Conservation (phyloP, 2,329 filamentous ascomycete genomes). For the Didymellaceae sp. region DNA sequence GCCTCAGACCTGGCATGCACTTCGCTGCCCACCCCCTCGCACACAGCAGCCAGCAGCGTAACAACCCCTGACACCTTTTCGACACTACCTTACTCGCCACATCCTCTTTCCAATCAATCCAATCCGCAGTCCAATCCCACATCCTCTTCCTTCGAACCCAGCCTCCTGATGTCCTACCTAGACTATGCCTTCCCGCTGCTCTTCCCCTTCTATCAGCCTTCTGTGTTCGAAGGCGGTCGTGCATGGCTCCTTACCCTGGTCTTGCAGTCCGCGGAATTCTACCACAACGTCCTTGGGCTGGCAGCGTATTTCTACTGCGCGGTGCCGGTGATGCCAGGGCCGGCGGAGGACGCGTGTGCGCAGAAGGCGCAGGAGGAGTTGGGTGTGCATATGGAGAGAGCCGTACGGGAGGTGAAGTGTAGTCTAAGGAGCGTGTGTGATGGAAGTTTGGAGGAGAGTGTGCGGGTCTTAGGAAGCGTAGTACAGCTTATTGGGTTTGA, state of each 20-base stretch:
- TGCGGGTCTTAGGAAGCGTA: conserved; percentile 56
- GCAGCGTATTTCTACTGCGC: conserved; percentile 13
- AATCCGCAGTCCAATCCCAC: background rate
- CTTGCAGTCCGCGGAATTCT: conserved; percentile 21
- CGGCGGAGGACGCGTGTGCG: background rate
- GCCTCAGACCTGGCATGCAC: too few relatives aligned
- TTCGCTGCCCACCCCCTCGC: too few relatives aligned
- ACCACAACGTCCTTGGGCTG: conserved; percentile 50
- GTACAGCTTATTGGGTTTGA: conserved; percentile 63
- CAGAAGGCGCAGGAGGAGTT: background rate
- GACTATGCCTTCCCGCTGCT: conserved; percentile 68
- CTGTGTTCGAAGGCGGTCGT: conserved; percentile 62
- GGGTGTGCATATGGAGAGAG: conserved; percentile 5
- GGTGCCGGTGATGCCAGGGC: conserved; percentile 1
- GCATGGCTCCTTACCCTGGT: conserved; percentile 65
- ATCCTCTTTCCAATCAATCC: too few relatives aligned
- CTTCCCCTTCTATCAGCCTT: conserved; percentile 68
- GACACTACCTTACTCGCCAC: too few relatives aligned
- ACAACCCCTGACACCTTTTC: too few relatives aligned
- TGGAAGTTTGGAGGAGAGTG: conserved; percentile 2
- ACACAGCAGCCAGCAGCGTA: too few relatives aligned
- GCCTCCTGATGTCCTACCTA: conserved; percentile 57
- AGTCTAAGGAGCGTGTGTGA: background rate
- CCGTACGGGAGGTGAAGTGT: background rate
- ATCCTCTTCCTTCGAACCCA: background rate